Evolutionary conservation across 306 rosid species (phyloP).

Genomic region (Trifolium subterraneum): DNA sequence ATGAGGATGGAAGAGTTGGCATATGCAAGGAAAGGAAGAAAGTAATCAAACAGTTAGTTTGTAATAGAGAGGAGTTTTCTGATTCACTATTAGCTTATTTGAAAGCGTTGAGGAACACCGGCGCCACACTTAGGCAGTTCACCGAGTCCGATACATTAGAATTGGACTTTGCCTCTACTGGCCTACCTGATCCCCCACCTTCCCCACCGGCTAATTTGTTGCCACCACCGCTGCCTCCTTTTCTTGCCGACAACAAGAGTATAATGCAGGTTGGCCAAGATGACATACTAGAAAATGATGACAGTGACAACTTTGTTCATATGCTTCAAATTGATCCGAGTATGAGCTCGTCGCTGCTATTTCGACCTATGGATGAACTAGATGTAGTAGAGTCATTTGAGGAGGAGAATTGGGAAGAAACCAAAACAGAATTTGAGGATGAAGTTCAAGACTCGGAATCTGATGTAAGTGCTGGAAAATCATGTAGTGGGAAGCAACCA

Average conservation of each 20-base stretch:
- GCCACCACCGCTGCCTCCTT: constrained; percentile 77
- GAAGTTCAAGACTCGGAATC: constrained; percentile 68
- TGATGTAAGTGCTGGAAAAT: constrained; percentile 44
- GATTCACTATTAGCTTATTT: constrained; percentile 77
- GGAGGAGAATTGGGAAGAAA: constrained; percentile 84
- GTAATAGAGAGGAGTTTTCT: constrained; percentile 72
- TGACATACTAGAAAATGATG: constrained; percentile 50
- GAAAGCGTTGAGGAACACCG: constrained; percentile 75
- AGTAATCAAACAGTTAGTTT: constrained; percentile 71
- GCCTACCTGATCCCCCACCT: constrained; percentile 57
- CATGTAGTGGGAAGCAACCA: constrained; percentile 51
- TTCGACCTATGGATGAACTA: constrained; percentile 36
- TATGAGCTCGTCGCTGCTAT: constrained; percentile 40
- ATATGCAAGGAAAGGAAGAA: constrained; percentile 81
- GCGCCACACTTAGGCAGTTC: constrained; percentile 84
- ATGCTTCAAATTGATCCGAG: constrained; percentile 39
- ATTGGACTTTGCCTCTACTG: constrained; percentile 56
- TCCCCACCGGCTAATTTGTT: constrained; percentile 62
- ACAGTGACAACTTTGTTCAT: constrained; percentile 31
- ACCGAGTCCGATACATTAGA: constrained; percentile 82
- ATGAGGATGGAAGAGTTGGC: constrained; percentile 70
- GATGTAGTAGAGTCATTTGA: constrained; percentile 54
- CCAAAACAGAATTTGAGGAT: constrained; percentile 72
- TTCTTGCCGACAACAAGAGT: constrained; percentile 59
- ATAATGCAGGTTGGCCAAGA: constrained; percentile 34